Conservation (phyloP, 2,329 filamentous ascomycete genomes). For the Paraphoma sp. region DNA sequence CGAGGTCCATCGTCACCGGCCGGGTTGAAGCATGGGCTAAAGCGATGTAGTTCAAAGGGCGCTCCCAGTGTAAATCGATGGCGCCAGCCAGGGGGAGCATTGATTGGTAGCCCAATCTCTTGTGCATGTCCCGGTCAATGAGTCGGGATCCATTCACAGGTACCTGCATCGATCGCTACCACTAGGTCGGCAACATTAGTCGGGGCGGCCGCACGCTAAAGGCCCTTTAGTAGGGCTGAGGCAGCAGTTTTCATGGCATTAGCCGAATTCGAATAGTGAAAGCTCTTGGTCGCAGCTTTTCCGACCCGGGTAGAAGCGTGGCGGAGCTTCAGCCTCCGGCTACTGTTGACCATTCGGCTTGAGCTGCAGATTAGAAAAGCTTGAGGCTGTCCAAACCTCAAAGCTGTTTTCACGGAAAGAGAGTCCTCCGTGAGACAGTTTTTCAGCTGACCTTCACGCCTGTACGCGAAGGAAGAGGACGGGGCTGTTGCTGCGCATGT, state of each 20-base stretch:
- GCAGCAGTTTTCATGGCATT: constrained; percentile 19
- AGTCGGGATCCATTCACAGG: constrained; percentile 16
- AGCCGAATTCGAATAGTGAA: constrained; percentile 5
- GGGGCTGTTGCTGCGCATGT: background rate
- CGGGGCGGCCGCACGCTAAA: constrained; percentile 27
- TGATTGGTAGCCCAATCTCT: constrained; percentile 14
- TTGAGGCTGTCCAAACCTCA: too few relatives aligned
- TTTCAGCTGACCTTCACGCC: constrained; percentile 1
- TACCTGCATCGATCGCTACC: constrained; percentile 38
- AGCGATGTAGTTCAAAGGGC: constrained; percentile 25
- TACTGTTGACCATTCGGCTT: constrained; percentile 2
- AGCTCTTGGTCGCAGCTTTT: constrained; percentile 9
- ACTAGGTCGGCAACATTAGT: constrained; percentile 27
- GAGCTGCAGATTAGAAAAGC: background rate
- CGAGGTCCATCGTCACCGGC: constrained; percentile 23
- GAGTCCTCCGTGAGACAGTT: background rate
- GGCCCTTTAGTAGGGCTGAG: constrained; percentile 25
- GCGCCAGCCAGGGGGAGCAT: background rate
- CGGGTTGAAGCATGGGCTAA: constrained; percentile 16
- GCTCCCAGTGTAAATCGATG: constrained; percentile 12
- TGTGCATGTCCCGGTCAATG: constrained; percentile 20
- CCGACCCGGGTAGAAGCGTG: constrained; percentile 22
- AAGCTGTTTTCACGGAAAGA: background rate
- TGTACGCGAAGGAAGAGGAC: background rate
- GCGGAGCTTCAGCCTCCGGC: constrained; percentile 39